Conservation (phyloP, 345 rosid species). For the Eucalyptus viminalis region DNA sequence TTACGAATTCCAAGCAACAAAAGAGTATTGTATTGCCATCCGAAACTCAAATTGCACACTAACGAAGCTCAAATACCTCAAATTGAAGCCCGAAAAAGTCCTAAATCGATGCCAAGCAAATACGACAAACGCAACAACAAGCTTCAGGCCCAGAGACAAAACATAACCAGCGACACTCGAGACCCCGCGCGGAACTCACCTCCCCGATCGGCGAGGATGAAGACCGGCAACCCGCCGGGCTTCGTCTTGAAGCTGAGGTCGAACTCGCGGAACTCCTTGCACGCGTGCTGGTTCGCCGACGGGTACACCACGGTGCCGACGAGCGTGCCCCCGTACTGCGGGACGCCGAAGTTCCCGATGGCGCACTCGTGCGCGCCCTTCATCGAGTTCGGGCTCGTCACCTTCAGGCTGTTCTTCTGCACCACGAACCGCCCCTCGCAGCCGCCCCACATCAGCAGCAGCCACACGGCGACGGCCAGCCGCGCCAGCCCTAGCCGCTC, state of each 20-base stretch:
- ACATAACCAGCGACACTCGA: not conserved
- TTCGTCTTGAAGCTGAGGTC: constrained; percentile 28
- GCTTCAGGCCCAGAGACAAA: not conserved
- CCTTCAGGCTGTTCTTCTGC: constrained; percentile 54
- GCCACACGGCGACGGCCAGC: not conserved
- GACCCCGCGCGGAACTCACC: constrained; percentile 1
- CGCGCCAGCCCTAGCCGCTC: not conserved
- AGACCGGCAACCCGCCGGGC: constrained; percentile 33
- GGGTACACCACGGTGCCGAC: constrained; percentile 46
- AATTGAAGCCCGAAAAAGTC: not conserved
- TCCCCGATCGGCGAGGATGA: constrained; percentile 53
- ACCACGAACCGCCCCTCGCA: constrained; percentile 19
- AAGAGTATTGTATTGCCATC: not conserved
- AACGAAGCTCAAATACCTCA: not conserved
- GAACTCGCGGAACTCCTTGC: constrained; percentile 26
- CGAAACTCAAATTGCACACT: not conserved
- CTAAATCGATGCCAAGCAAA: not conserved
- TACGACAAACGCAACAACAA: not conserved
- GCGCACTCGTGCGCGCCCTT: constrained; percentile 40
- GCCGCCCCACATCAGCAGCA: not conserved
- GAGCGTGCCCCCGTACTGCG: constrained; percentile 45
- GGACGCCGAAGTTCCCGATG: constrained; percentile 51
- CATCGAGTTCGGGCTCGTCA: constrained; percentile 34
- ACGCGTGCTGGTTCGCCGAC: constrained; percentile 33
- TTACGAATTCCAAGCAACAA: not conserved